Evolutionary conservation across 176 grass and related monocot species (phyloP).

Genomic region (barley (Hordeum vulgare)): DNA sequence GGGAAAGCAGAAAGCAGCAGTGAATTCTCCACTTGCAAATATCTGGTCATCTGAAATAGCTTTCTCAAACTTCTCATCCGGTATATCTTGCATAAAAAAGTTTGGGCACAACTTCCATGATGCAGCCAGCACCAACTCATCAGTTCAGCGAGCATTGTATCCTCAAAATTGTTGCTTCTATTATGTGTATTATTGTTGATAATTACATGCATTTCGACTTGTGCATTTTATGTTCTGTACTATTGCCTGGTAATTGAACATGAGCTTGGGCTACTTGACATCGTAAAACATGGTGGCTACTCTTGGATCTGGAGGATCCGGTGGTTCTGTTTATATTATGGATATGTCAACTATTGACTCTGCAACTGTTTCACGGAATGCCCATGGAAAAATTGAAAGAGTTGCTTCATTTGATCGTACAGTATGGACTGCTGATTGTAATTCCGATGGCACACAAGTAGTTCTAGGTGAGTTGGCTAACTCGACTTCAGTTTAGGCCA

Average conservation of each 20-base stretch:
- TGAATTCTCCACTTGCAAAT: conserved; percentile 32
- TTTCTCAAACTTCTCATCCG: conserved; percentile 30
- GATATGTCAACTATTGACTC: conserved; percentile 43
- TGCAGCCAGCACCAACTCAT: conserved; percentile 17
- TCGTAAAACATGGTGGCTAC: conserved; percentile 55
- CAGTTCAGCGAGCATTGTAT: conserved; percentile 56
- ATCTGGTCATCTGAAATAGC: conserved; percentile 28
- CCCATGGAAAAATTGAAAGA: not conserved
- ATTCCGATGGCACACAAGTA: conserved; percentile 36
- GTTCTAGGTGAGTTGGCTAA: conserved; percentile 52
- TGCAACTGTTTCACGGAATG: not conserved
- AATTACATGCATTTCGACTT: not conserved
- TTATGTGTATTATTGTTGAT: conserved; percentile 6
- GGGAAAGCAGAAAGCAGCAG: conserved; percentile 12
- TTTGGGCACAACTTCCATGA: conserved; percentile 1
- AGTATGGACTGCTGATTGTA: conserved; percentile 64
- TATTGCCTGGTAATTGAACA: conserved; percentile 3
- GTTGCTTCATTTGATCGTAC: conserved; percentile 46
- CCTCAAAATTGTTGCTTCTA: conserved; percentile 16
- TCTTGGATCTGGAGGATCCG: conserved; percentile 46
- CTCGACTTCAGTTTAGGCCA: no score
- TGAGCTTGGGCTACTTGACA: conserved; percentile 50
- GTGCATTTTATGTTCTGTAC: not conserved
- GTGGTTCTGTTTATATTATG: conserved; percentile 52
- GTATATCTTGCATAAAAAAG: conserved; percentile 55